phyloP scores from a whole-genome alignment of 352 stramenopile genomes.

The Globisporangium parvum region DNA sequence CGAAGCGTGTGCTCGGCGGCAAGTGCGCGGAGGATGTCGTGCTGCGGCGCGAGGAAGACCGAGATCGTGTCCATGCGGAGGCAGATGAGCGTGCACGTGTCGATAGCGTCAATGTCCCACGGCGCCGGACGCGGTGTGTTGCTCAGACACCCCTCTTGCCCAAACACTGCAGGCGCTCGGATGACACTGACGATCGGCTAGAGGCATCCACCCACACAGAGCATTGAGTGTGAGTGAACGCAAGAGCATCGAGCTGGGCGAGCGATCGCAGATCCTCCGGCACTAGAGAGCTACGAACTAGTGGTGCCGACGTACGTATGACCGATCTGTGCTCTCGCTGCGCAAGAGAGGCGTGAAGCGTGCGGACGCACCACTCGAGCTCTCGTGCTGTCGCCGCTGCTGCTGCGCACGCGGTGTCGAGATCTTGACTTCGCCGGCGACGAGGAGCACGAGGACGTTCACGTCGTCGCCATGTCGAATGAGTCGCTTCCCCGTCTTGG shows the following conservation, averaged over 20 bases:
- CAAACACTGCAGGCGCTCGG: slow-evolving; percentile 59
- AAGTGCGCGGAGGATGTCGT: slow-evolving; percentile 43
- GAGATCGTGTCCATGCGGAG: slow-evolving; percentile 51
- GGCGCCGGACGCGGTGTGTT: slow-evolving; percentile 30
- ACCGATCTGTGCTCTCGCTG: slow-evolving; percentile 5
- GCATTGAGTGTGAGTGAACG: background rate
- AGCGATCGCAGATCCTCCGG: background rate
- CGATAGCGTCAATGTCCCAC: slow-evolving; percentile 58
- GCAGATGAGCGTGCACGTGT: slow-evolving; percentile 52
- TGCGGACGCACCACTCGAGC: background rate
- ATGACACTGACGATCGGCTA: slow-evolving; percentile 53
- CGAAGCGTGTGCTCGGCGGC: slow-evolving; percentile 37
- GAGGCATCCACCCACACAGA: background rate
- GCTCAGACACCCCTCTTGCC: slow-evolving; percentile 47
- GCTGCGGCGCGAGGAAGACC: slow-evolving; percentile 43
- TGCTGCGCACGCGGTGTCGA: slow-evolving; percentile 19
- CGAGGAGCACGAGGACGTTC: slow-evolving; percentile 52
- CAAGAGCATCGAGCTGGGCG: background rate
- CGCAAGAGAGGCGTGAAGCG: slow-evolving; percentile 4
- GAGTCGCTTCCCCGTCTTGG: slow-evolving; percentile 33
- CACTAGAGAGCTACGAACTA: background rate
- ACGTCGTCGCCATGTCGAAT: slow-evolving; percentile 50
- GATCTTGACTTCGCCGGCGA: slow-evolving; percentile 64
- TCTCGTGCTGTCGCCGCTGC: background rate
- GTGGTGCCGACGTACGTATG: slow-evolving; percentile 6